Conservation (phyloP, 1,139 yeast species). For the Starmera stellimalicola region DNA sequence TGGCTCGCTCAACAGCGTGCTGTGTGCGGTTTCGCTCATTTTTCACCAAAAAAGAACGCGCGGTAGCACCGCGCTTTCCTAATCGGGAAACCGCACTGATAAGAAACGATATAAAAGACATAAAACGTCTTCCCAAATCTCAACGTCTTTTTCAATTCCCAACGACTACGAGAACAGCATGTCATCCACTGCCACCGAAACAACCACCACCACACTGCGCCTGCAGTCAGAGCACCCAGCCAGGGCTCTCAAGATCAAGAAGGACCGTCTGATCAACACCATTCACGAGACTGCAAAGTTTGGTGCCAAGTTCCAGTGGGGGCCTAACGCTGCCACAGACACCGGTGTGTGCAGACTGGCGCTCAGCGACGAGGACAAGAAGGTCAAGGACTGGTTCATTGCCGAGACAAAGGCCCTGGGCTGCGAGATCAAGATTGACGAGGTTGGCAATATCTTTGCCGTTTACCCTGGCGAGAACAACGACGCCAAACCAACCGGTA, state of each 20-base stretch:
- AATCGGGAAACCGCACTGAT: not conserved
- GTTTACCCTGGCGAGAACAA: constrained; percentile 47
- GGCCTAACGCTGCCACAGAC: constrained; percentile 37
- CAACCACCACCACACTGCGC: constrained; percentile 2
- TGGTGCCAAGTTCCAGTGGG: constrained; percentile 60
- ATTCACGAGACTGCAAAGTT: constrained; percentile 54
- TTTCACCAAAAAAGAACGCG: too few species aligned
- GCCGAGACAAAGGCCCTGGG: constrained; percentile 43
- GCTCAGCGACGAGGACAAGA: constrained; percentile 49
- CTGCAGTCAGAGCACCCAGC: constrained; percentile 11
- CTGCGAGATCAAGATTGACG: constrained; percentile 48
- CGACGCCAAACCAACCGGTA: constrained; percentile 45
- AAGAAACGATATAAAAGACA: not conserved
- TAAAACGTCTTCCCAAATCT: not conserved
- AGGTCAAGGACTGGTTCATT: constrained; percentile 62
- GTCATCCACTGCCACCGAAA: constrained; percentile 4
- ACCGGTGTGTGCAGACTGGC: constrained; percentile 60
- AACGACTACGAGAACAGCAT: too few species aligned
- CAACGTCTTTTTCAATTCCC: too few species aligned
- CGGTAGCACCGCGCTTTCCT: not conserved
- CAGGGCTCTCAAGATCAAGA: constrained; percentile 17
- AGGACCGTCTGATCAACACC: constrained; percentile 41
- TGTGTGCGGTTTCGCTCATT: too few species aligned
- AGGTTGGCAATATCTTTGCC: constrained; percentile 61
- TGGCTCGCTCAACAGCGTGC: too few species aligned